phyloP scores from a whole-genome alignment of 345 rosid genomes.

The rapeseed (Brassica napus) region DNA sequence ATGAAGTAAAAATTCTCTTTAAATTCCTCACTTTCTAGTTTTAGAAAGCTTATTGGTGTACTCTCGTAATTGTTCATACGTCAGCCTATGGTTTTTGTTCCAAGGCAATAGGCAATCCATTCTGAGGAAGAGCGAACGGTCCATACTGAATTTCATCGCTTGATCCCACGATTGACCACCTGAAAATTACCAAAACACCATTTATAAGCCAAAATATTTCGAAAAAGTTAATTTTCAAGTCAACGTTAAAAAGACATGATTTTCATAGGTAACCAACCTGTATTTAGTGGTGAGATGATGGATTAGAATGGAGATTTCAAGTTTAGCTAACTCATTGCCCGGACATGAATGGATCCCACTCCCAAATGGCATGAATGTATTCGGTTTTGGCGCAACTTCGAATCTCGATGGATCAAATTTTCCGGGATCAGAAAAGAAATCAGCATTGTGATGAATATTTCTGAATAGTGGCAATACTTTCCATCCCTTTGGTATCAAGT shows the following conservation, averaged over 20 bases:
- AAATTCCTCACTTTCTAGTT: constrained; percentile 22
- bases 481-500: constrained; percentile 95
- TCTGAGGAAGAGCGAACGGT: constrained; percentile 82
- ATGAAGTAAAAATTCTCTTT: not conserved
- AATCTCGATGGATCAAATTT: constrained; percentile 86
- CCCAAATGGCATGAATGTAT: constrained; percentile 92
- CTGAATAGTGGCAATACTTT: constrained; percentile 87
- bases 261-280: constrained; percentile 59
- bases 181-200: constrained; percentile 38
- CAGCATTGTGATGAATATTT: constrained; percentile 82
- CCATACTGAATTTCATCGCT: constrained; percentile 75
- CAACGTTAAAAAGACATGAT: not conserved
- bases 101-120: constrained; percentile 77
- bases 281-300: constrained; percentile 90
- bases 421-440: constrained; percentile 63
- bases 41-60: constrained; percentile 12
- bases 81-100: constrained; percentile 40
- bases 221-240: not conserved
- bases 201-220: constrained; percentile 42
- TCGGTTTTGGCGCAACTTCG: constrained; percentile 73
- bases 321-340: constrained; percentile 82
- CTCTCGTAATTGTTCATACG: not conserved
- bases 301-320: constrained; percentile 71
- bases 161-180: constrained; percentile 60
- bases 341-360: constrained; percentile 87